A percentile compares a stretch with the other conserved stretches of the same genome.
phyloP scores from a whole-genome alignment of 768 basidiomycete genomes.

The Lactarius vividus region DNA sequence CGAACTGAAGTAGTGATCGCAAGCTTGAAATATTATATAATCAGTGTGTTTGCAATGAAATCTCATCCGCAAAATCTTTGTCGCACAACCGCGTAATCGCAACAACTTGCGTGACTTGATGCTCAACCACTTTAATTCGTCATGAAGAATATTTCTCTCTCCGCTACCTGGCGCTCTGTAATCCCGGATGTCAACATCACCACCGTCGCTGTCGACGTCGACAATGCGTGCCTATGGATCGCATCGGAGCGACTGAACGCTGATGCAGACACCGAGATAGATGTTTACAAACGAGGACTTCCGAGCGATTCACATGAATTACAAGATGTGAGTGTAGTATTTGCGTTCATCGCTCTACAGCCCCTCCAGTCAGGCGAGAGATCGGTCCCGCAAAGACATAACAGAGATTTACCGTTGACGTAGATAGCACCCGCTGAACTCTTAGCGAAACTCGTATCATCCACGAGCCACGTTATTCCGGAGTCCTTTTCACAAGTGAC shows the following conservation, averaged over 20 bases:
- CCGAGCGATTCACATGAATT: neutral
- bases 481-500: constrained; percentile 39
- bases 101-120: no score
- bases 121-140: no score
- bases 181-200: constrained; percentile 16
- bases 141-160: constrained; percentile 20
- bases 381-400: neutral
- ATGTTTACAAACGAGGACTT: constrained; percentile 15
- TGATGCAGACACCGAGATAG: constrained; percentile 25
- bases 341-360: neutral
- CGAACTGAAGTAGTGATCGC: neutral
- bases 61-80: neutral
- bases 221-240: constrained; percentile 24
- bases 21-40: neutral
- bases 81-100: no score
- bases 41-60: neutral
- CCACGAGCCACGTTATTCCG: constrained; percentile 13
- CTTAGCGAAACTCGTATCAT: constrained; percentile 22
- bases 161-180: constrained; percentile 20
- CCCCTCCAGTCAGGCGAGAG: neutral
- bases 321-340: constrained; percentile 4
- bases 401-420: neutral
- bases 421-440: constrained; percentile 14
- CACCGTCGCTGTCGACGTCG: constrained; percentile 17
- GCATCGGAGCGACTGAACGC: constrained; percentile 25